Base-by-base conservation (phyloP, 768 basidiomycete genomes). In the Russula sp. region DNA sequence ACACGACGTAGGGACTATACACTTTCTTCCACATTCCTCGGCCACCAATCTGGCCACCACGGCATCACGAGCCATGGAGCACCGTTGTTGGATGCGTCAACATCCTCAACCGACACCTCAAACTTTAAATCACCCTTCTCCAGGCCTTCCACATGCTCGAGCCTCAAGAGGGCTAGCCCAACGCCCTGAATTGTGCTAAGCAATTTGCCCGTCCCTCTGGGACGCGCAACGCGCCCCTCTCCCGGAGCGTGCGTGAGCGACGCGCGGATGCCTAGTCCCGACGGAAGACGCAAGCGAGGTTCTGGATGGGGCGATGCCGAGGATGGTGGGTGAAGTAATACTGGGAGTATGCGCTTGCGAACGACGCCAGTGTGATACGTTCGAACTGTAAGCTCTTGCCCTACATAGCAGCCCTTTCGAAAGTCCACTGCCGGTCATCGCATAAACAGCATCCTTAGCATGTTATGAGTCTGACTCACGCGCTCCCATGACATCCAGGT, bases 391-490 rank as follows among this genome's bases (percentile, higher is more conserved):
- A 98, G 79, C 70, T 98, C 97, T 78, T 99, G 97, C 9, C 97
- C 97, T 6, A 98, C 88, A 71, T 98, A 98, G 72, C 97, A 99
- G 3, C 97, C 97, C 76, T 99, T 99, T 61, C 91, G 80, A 73
- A 97, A 98, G 75, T 98, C 94, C 72, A 98, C 95, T 88, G 79
- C 49, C 56, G 47, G 57, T 4, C 57, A 31, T 58, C 42, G 65
- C 35, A 62, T 64, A 39, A 56, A 37, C 52, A 55, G 42, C 67
- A 59, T 56, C 45, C 20, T 49, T 35, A 13, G 69, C 44, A 22
- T 18, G 1, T 13, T 27, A 39, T n/a, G 7, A 27, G 32, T n/a
- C 18, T 27, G 32, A 79, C 89, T 75, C 70, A 97, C 95, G 77
- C 70, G 85, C 96, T 55, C 94, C 94, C 90, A 98, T 98, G 47